These are phyloP conservation scores for Fusarium floridanum DNA, from an alignment of 2,329 filamentous ascomycete species.

Conservation along the genomic window DNA sequence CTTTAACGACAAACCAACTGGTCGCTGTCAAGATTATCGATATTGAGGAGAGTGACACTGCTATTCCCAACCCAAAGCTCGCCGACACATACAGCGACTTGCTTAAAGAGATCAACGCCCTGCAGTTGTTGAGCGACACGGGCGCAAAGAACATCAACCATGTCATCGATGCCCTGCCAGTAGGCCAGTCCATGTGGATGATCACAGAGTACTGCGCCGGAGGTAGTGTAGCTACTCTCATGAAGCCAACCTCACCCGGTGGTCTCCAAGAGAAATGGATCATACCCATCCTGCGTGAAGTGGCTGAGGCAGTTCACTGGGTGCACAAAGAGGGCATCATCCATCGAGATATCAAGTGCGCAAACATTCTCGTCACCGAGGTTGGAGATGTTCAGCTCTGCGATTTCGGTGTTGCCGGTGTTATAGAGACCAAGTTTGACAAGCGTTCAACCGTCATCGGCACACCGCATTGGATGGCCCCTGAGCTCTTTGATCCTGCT, in stretches of 20 bases:
- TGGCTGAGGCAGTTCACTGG: conserved; percentile 75
- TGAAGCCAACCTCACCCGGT: conserved; percentile 75
- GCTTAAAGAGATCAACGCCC: conserved; percentile 75
- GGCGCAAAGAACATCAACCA: conserved; percentile 85
- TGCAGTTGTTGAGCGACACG: conserved; percentile 79
- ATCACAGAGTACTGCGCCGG: conserved; percentile 89
- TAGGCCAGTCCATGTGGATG: conserved; percentile 88
- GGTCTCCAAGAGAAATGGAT: conserved; percentile 80
- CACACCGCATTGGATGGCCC: conserved; percentile 89
- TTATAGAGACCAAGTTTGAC: conserved; percentile 79
- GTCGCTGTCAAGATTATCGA: conserved; percentile 88
- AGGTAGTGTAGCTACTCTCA: conserved; percentile 81
- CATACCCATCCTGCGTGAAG: conserved; percentile 75
- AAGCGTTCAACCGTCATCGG: conserved; percentile 87
- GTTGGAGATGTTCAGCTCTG: conserved; percentile 83
- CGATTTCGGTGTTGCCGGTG: conserved; percentile 86
- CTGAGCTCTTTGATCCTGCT: conserved; percentile 77
- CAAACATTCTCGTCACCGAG: conserved; percentile 85
- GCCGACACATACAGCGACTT: conserved; percentile 78
- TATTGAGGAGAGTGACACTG: conserved; percentile 78
- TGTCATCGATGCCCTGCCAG: conserved; percentile 82
- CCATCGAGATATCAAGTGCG: conserved; percentile 79
- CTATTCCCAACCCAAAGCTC: conserved; percentile 70
- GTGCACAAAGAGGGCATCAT: conserved; percentile 78
- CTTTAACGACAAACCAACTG: conserved; percentile 61